Evolutionary conservation across 139 green algal species (phyloP).

Genomic region (Asterochloris erici): DNA sequence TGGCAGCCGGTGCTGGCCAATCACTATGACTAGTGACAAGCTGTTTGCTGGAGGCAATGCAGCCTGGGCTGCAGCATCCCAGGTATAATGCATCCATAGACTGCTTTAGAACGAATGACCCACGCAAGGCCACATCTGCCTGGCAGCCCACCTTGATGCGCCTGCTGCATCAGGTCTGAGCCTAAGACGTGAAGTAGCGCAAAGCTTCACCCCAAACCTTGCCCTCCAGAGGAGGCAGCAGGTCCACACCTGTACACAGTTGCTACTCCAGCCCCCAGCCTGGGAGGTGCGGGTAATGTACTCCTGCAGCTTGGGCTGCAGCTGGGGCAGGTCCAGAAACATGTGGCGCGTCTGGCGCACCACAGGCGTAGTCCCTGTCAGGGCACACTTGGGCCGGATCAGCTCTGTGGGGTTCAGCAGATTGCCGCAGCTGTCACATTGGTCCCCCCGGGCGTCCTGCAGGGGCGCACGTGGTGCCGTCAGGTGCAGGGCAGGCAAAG

Average conservation of each 20-base stretch:
- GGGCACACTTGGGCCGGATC: constrained; percentile 87
- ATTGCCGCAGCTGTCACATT: constrained; percentile 90
- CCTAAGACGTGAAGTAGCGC: no score
- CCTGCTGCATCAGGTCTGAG: no score
- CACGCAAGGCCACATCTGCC: no score
- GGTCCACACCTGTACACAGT: constrained; percentile 73
- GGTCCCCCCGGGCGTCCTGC: constrained; percentile 77
- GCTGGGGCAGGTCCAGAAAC: constrained; percentile 91
- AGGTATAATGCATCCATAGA: no score
- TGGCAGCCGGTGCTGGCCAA: no score
- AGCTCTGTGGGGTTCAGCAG: constrained; percentile 95
- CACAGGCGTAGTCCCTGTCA: constrained; percentile 68
- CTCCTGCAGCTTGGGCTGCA: constrained; percentile 60
- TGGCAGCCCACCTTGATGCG: no score
- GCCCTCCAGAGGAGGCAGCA: not conserved
- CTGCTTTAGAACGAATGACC: no score
- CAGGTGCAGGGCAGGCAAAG: no score
- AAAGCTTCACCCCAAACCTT: no score
- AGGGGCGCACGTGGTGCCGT: not conserved
- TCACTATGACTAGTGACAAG: no score
- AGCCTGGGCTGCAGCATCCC: no score
- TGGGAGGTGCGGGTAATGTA: constrained; percentile 71
- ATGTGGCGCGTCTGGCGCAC: constrained; percentile 84
- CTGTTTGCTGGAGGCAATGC: no score
- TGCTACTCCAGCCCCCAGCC: constrained; percentile 77